Evolutionary conservation across 2,329 filamentous ascomycete species (phyloP).

Genomic region (Fusarium irregulare): DNA sequence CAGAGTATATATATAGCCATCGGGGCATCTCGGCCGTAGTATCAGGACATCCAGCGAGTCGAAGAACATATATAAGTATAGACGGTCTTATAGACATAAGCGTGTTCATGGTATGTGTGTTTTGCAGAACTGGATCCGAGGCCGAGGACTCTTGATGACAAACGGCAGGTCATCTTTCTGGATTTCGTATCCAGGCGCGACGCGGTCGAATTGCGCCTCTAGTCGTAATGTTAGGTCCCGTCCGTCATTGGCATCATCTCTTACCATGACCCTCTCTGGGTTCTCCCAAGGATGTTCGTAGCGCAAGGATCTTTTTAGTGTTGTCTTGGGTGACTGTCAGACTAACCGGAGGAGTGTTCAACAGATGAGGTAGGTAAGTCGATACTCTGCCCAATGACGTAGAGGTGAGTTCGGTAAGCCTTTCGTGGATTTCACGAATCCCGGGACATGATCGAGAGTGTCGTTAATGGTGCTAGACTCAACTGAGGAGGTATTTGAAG

Average conservation of each 20-base stretch:
- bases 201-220: not conserved
- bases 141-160: not conserved
- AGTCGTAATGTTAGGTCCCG: not conserved
- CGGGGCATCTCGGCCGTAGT: too few species aligned
- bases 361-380: too few species aligned
- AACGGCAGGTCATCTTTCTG: not conserved
- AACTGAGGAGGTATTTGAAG: too few species aligned
- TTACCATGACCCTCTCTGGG: not conserved
- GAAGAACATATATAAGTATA: not conserved
- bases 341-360: too few species aligned
- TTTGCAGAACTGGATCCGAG: not conserved
- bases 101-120: not conserved
- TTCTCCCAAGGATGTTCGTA: too few species aligned
- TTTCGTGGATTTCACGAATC: too few species aligned
- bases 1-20: not conserved
- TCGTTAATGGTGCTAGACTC: too few species aligned
- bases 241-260: not conserved
- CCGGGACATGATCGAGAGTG: too few species aligned
- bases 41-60: not conserved
- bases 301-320: not conserved
- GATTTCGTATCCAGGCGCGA: not conserved
- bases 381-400: too few species aligned
- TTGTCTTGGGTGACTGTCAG: too few species aligned
- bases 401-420: rapidly evolving
- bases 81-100: not conserved